Percentiles rank a stretch among this genome's conserved stretches.
Evolutionary conservation across 805 yeast species (phyloP).

Genomic region (Metschnikowia aberdeeniae): DNA sequence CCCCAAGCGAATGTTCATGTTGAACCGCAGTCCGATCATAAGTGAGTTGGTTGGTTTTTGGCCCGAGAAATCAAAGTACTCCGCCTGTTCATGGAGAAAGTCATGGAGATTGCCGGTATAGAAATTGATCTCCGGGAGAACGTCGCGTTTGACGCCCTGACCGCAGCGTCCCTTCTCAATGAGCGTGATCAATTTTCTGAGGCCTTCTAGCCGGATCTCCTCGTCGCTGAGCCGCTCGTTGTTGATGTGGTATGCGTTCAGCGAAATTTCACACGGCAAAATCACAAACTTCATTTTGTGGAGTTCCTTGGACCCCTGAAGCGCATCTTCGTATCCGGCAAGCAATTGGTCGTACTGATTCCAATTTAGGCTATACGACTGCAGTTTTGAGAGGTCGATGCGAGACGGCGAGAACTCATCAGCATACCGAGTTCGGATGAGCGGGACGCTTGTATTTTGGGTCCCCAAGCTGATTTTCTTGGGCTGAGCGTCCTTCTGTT

Average conservation of each 20-base stretch:
- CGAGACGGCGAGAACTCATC: conserved; percentile 53
- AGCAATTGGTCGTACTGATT: conserved; percentile 82
- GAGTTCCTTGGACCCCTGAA: conserved; percentile 50
- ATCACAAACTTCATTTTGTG: conserved; percentile 81
- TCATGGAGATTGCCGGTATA: conserved; percentile 82
- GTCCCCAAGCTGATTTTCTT: conserved; percentile 15
- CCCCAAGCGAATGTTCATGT: conserved; percentile 45
- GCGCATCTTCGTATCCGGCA: conserved; percentile 85
- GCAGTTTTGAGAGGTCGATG: conserved; percentile 31
- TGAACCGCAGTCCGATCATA: conserved; percentile 39
- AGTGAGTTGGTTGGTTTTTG: conserved; percentile 27
- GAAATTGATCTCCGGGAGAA: conserved; percentile 71
- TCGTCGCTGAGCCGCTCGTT: conserved; percentile 71
- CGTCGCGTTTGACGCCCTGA: conserved; percentile 29
- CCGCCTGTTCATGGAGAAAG: conserved; percentile 51
- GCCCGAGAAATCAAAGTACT: conserved; percentile 36
- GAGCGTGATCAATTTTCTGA: conserved; percentile 59
- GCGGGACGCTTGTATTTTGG: conserved; percentile 22
- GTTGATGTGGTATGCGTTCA: conserved; percentile 43
- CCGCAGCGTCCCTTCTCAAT: conserved; percentile 55
- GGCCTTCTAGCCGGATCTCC: conserved; percentile 89
- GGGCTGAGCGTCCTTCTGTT: conserved; percentile 9
- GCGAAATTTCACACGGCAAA: conserved; percentile 70
- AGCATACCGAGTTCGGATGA: conserved; percentile 77
- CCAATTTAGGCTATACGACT: conserved; percentile 73